Conservation (phyloP, 768 basidiomycete genomes). For the Pleurotus platypus region DNA sequence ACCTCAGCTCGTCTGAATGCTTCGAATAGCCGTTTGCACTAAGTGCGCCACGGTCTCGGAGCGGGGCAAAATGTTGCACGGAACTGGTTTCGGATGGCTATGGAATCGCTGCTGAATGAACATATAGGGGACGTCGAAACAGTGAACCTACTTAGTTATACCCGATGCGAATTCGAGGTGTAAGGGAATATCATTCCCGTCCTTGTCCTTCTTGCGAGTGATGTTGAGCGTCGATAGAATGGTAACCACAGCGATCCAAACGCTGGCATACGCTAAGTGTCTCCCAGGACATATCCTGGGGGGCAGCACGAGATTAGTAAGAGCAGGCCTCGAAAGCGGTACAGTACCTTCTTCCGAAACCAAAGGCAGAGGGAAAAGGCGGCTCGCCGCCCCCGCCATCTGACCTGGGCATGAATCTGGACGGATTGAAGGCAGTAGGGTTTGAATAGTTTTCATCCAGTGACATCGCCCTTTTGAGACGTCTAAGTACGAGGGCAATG, state of each 20-base stretch:
- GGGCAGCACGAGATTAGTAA: neutral
- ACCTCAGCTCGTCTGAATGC: no score
- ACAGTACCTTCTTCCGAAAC: slow-evolving; percentile 13
- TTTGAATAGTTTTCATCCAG: neutral
- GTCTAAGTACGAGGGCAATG: no score
- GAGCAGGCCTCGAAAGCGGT: neutral
- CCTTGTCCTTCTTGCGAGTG: slow-evolving; percentile 22
- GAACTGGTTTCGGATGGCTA: neutral
- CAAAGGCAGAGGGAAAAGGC: slow-evolving; percentile 4
- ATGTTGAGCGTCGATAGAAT: slow-evolving; percentile 29
- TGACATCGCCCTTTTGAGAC: neutral
- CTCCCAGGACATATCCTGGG: slow-evolving; percentile 20
- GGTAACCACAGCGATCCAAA: slow-evolving; percentile 30
- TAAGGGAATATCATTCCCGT: slow-evolving; percentile 11
- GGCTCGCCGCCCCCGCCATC: slow-evolving; percentile 11
- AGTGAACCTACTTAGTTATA: slow-evolving; percentile 23
- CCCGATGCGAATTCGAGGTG: slow-evolving; percentile 27
- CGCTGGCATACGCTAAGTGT: slow-evolving; percentile 29
- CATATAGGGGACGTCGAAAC: neutral
- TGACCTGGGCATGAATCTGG: slow-evolving; percentile 5
- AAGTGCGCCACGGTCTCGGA: neutral
- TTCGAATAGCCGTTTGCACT: no score
- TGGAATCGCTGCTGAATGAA: neutral
- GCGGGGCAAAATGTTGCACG: neutral
- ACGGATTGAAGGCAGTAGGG: neutral